These are phyloP conservation scores for Candida gorgasii DNA, from an alignment of 805 yeast genomes.

Conservation along the genomic window DNA sequence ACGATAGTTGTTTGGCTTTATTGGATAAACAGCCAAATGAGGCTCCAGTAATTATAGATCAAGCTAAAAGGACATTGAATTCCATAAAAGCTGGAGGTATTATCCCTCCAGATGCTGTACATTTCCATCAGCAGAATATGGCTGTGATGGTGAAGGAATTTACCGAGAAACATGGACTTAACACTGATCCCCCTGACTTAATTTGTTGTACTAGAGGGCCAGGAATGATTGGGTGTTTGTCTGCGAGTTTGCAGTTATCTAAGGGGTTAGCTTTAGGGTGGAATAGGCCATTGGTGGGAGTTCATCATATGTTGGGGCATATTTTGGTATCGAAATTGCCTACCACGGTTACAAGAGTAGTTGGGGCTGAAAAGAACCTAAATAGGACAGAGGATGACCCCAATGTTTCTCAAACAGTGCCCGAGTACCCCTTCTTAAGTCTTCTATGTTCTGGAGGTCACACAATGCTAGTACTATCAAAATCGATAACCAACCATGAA, in stretches of 20 bases:
- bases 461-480: constrained; percentile 77
- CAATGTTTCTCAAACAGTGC: constrained; percentile 28
- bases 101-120: constrained; percentile 80
- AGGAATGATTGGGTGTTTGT: constrained; percentile 89
- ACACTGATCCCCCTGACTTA: constrained; percentile 55
- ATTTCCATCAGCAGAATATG: constrained; percentile 67
- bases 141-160: constrained; percentile 52
- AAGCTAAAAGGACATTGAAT: constrained; percentile 64
- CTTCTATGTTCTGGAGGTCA: constrained; percentile 92
- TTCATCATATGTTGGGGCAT: constrained; percentile 96
- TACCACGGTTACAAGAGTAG: too few relatives aligned
- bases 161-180: constrained; percentile 36
- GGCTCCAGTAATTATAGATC: constrained; percentile 52
- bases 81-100: constrained; percentile 78
- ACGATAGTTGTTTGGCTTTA: constrained; percentile 88
- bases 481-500: constrained; percentile 62
- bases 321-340: constrained; percentile 50
- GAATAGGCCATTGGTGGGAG: constrained; percentile 79
- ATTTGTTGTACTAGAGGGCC: constrained; percentile 95
- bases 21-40: constrained; percentile 47
- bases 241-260: constrained; percentile 80
- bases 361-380: too few relatives aligned
- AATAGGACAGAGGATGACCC: too few relatives aligned
- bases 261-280: constrained; percentile 83
- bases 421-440: constrained; percentile 69